Evolutionary conservation across 164 flowering plant species (phyloP).

Genomic region (Vitis rotundifolia): DNA sequence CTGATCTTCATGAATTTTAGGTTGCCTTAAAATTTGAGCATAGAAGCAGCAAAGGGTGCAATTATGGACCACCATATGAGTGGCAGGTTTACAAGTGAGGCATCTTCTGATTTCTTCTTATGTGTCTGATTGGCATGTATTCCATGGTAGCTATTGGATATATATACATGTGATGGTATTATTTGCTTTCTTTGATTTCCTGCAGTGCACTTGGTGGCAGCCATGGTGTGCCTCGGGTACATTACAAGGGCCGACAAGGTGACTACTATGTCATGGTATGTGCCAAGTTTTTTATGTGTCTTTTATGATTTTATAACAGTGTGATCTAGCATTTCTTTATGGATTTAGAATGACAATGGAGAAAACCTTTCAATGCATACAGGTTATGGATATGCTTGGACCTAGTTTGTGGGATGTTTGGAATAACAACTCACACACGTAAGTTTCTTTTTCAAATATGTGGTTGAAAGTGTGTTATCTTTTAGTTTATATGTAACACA

Average conservation of each 20-base stretch:
- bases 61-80: slow-evolving; percentile 84
- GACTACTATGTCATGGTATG: slow-evolving; percentile 83
- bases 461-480: background rate
- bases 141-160: background rate
- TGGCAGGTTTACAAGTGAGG: slow-evolving; percentile 89
- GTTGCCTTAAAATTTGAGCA: slow-evolving; percentile 91
- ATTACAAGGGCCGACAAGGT: slow-evolving; percentile 85
- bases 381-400: slow-evolving; percentile 99
- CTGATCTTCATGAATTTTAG: slow-evolving; percentile 28
- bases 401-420: slow-evolving; percentile 98
- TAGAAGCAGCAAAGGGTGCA: slow-evolving; percentile 86
- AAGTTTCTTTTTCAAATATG: slow-evolving; percentile 17
- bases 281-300: background rate
- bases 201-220: slow-evolving; percentile 80
- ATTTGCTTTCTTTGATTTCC: slow-evolving; percentile 12
- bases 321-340: background rate
- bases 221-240: slow-evolving; percentile 84
- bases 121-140: background rate
- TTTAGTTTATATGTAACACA: background rate
- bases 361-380: slow-evolving; percentile 3
- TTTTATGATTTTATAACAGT: background rate
- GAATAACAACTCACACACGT: slow-evolving; percentile 78
- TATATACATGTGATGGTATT: background rate
- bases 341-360: background rate
- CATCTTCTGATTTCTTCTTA: background rate